Evolutionary conservation across 2,329 filamentous ascomycete genomes (phyloP), one percentile per base, ranked within the genome.

Genomic region (Talaromyces piceae): DNA sequence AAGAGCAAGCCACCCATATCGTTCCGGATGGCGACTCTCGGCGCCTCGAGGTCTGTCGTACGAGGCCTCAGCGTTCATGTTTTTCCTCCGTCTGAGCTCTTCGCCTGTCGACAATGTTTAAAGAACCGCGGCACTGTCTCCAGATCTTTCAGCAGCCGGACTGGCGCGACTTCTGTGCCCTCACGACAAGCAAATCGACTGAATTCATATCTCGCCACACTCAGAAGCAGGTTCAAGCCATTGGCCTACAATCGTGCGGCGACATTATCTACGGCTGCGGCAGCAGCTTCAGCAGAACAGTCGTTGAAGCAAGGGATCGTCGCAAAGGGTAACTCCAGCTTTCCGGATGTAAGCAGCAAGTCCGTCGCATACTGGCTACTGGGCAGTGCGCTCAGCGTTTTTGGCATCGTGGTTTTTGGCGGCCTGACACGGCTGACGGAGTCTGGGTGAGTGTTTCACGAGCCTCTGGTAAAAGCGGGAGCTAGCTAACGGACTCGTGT

Each of bases 401-500:
- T 97, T 71, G 93, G 93, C 54, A 95, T 98, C 62, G 91, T 98
- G 47, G 82, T 98, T 41, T 95, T 94, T 69, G 93, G 93, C 52
- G 93, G 93, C 5, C 77, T 98, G 60, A 98, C 93, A 26, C 79
- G 93, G 53, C 77, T 98, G 59, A 98, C 93, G 3, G 93, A 98
- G 73, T 98, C 93, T 59, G 93, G 90, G 90, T 95, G 79, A 58
- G 75, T 23, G 6, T n/a, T 13, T 22, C 3, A 2, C 7, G 12
- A 9, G 16, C 33, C 9, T 18, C 9, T 56, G 39, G 22, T 28
- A 44, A 18, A 46, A 49, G n/a, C 31, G 11, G 12, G 11, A 37
- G 27, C 3, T 41, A 33, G 13, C 43, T 23, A 47, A 25, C 50
- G 25, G 46, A 55, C 18, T 41, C 16, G n/a, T n/a, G n/a, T n/a